Base-by-base conservation (phyloP, 1,284 basidiomycete genomes). In the Baeospora myosura region DNA sequence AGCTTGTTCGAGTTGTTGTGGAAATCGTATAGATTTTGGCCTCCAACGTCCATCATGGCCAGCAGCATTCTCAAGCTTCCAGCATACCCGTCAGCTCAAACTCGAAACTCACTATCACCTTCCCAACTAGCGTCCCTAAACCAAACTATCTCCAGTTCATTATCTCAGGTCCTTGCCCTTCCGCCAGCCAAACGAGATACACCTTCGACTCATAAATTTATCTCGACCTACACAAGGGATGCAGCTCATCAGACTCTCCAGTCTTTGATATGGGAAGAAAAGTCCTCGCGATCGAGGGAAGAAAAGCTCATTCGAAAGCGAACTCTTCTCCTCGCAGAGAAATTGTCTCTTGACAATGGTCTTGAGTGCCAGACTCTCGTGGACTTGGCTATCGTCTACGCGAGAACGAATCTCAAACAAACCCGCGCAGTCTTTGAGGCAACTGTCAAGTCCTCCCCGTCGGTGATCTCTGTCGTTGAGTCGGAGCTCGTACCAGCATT, bases 301-400 rank as follows among this genome's bases (percentile, higher is more conserved):
- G 73, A 78, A 38, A 63, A 61, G 32, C 49, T 59, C 4, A 73
- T 84, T 39, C 66, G 64, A n/a, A 68, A 69, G 38, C 61, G 64
- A n/a, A 65, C 69, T 0, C 60, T 86, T n/a, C 50, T 68, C 5
- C 68, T 86, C 3, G 72, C 78, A 1, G 73, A 78, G 49, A 72
- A 68, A 34, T 52, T 78, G 8, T 70, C 68, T 2, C 52, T 52
- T 4, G 58, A 64, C 10, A 33, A 56, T 7, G 64, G 63, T 6
- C 56, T 83, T 5, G 72, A 76, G 43, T 54, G 73, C 3, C 68
- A 69, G 45, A 71, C 66, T 0, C 60, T 87, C 2, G 60, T 86
- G 7, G 81, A 86, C 59, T 64, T 87, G 8, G 63, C 73, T 12
- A 68, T 85, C 38, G 66, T 69, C 2, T 84, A 81, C 52, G 65